These are phyloP conservation scores for Pelargonium nanum DNA, from an alignment of 345 rosid species.

Conservation along the genomic window DNA sequence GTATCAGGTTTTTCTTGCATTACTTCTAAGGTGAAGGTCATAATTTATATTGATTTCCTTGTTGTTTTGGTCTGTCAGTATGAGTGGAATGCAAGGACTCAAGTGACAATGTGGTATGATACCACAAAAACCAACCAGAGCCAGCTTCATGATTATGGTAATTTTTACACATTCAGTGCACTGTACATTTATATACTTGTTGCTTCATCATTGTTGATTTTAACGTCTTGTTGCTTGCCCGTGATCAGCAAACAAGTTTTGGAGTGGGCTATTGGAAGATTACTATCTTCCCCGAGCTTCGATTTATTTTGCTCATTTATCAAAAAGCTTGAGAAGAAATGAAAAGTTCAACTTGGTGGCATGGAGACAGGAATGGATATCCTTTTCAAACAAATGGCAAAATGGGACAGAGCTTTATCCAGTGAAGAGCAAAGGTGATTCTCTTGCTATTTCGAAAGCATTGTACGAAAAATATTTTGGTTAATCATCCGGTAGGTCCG, in stretches of 20 bases:
- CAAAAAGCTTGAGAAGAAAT: conserved; percentile 41
- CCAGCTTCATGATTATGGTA: conserved; percentile 92
- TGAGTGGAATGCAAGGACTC: conserved; percentile 90
- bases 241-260: conserved; percentile 71
- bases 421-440: conserved; percentile 51
- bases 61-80: conserved; percentile 31
- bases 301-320: conserved; percentile 38
- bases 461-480: conserved; percentile 48
- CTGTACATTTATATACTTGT: neutral
- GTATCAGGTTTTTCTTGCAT: too few species aligned
- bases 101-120: conserved; percentile 95
- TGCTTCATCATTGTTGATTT: neutral
- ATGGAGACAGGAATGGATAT: conserved; percentile 76
- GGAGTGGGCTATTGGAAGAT: conserved; percentile 69
- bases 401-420: conserved; percentile 38
- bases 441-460: conserved; percentile 43
- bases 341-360: conserved; percentile 37
- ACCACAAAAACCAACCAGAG: conserved; percentile 56
- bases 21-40: too few species aligned
- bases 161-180: conserved; percentile 2
- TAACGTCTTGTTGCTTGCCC: neutral
- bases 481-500: neutral
- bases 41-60: neutral
- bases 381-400: conserved; percentile 66
- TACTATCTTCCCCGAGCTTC: conserved; percentile 66